These are phyloP conservation scores for Ceratobasidium theobromae DNA, from an alignment of 1,284 basidiomycete genomes.

Conservation along the genomic window DNA sequence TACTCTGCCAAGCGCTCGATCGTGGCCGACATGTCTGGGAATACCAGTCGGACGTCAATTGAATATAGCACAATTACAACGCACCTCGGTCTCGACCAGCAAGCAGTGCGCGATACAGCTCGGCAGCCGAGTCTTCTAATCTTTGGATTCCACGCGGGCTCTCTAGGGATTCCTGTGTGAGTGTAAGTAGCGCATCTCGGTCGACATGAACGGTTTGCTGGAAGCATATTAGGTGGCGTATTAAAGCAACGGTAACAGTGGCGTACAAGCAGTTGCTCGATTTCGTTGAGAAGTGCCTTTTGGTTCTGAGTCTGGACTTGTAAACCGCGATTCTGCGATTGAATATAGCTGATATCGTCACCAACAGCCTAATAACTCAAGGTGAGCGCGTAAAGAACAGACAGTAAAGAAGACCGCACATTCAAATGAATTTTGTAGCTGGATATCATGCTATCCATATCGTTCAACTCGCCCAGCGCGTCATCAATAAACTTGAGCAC, in stretches of 20 bases:
- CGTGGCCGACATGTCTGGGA: conserved; percentile 86
- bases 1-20: conserved; percentile 92
- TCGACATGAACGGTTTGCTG: conserved; percentile 94
- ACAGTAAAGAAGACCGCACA: conserved; percentile 47
- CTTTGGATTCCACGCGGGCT: conserved; percentile 71
- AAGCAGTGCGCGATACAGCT: conserved; percentile 93
- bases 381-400: not conserved
- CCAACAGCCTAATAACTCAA: conserved; percentile 51
- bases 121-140: conserved; percentile 80
- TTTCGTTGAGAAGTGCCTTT: conserved; percentile 73
- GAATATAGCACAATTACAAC: conserved; percentile 15
- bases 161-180: conserved; percentile 86
- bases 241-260: not conserved
- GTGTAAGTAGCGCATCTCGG: conserved; percentile 66
- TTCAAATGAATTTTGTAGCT: conserved; percentile 94
- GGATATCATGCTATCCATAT: conserved; percentile 81
- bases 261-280: conserved; percentile 80
- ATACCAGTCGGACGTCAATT: not conserved
- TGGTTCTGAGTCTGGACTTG: conserved; percentile 99
- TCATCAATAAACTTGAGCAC: conserved; percentile 89
- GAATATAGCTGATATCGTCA: conserved; percentile 95
- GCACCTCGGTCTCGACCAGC: conserved; percentile 85
- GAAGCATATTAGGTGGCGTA: not conserved
- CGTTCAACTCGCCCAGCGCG: conserved; percentile 80
- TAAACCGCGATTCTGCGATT: conserved; percentile 93